Conservation (phyloP, 148 eudicot genomes). For the Bassia scoparia region DNA sequence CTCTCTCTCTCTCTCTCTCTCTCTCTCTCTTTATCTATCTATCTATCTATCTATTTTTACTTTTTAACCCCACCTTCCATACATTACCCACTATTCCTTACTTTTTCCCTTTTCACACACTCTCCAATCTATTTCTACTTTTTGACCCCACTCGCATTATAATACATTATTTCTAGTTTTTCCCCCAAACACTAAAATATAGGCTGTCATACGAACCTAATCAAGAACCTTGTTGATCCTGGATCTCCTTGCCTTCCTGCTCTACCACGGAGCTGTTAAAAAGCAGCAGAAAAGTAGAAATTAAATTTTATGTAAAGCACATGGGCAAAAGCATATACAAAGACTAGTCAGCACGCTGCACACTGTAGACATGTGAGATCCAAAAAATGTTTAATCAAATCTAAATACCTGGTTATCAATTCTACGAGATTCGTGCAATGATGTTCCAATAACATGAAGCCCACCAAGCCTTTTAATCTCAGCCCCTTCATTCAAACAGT, state of each 20-base stretch:
- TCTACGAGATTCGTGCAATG: conserved; percentile 95
- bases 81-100: no score
- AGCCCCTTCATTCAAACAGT: conserved; percentile 78
- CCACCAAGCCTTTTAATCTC: conserved; percentile 97
- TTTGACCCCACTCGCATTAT: no score
- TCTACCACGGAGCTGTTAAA: conserved; percentile 86
- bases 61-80: no score
- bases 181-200: neutral
- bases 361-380: neutral
- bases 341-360: neutral
- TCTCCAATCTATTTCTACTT: no score
- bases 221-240: conserved; percentile 95
- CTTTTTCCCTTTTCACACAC: no score
- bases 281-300: neutral
- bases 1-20: no score
- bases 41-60: no score
- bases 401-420: conserved; percentile 83
- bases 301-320: neutral
- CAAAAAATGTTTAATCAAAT: neutral
- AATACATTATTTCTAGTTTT: no score
- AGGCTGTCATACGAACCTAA: conserved; percentile 52
- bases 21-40: no score
- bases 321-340: neutral
- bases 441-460: conserved; percentile 98
- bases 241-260: conserved; percentile 99